Conservation (phyloP, 2,329 filamentous ascomycete species). For the Diplocarpon rosae region DNA sequence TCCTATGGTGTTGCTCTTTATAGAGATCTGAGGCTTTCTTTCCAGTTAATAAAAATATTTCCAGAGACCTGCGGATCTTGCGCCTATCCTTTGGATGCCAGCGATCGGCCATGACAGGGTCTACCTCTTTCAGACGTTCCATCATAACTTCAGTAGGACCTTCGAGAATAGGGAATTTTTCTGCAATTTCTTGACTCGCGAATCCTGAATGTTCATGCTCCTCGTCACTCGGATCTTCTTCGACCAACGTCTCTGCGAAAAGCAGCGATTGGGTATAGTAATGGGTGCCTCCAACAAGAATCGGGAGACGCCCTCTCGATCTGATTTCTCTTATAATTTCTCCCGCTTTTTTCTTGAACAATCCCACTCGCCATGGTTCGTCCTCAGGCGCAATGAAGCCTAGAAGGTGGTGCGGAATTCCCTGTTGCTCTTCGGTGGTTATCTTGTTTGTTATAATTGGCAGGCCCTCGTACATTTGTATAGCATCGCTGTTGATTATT, state of each 20-base stretch:
- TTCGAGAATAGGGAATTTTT: constrained; percentile 59
- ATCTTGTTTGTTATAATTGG: constrained; percentile 97
- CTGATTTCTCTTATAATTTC: constrained; percentile 67
- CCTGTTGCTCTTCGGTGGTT: constrained; percentile 58
- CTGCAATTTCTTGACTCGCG: constrained; percentile 28
- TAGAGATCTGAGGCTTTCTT: constrained; percentile 78
- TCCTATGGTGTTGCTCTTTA: constrained; percentile 52
- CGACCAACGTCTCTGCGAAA: constrained; percentile 61
- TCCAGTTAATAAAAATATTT: constrained; percentile 80
- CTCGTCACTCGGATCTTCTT: constrained; percentile 22
- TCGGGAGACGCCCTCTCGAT: constrained; percentile 66
- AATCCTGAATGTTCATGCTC: constrained; percentile 22
- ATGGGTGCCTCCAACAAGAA: constrained; percentile 87
- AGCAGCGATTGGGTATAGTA: constrained; percentile 89
- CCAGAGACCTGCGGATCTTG: constrained; percentile 80
- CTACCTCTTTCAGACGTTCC: constrained; percentile 62
- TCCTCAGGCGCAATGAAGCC: constrained; percentile 66
- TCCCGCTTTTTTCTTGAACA: constrained; percentile 62
- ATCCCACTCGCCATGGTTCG: constrained; percentile 71
- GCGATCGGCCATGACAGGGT: constrained; percentile 76
- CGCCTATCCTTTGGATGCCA: constrained; percentile 93
- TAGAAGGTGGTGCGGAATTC: constrained; percentile 79
- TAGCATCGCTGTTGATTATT: constrained; percentile 93
- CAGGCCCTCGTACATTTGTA: constrained; percentile 90
- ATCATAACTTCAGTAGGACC: constrained; percentile 62